Evolutionary conservation across 1,284 basidiomycete species (phyloP), one percentile per base, ranked within the genome.

Genomic region (Microbotryum lychnidis-dioicae): DNA sequence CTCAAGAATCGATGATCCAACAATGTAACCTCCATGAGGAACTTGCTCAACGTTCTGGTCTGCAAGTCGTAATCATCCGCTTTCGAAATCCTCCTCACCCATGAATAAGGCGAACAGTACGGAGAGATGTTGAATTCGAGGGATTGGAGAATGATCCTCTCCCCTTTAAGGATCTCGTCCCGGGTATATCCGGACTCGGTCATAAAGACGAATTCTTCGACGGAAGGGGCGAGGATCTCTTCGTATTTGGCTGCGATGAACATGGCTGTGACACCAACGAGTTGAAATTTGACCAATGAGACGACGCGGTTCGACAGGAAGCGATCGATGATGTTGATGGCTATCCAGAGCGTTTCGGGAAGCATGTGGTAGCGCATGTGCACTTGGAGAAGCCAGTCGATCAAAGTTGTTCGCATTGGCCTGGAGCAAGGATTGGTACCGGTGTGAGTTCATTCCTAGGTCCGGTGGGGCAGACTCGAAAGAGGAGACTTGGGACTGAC

Each of bases 1-100:
- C 90, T 81, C 73, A 99, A 77, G 82, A 99, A 98, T 50, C 89
- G 85, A 73, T 96, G 79, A 75, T 98, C 94, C 63, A 98, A 80
- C 57, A 98, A 80, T 9, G 92, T 96, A 53, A 96, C 89, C 77
- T 99, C 96, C 73, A 93, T 94, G 74, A 98, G 78, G 81, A 97
- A 98, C 77, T 99, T 99, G 80, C 89, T 87, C 60, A 99, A 79
- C 14, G 96, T 99, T 63, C 96, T 81, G 7, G 94, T 98, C 76
- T 97, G 94, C 71, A 98, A 87, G 75, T 98, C 92, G 75, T 98
- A 99, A 77, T 97, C 90, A 78, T 99, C 96, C 31, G 96, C 96
- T 77, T 94, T 97, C 80, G 90, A 94, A 76, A 99, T 98, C 72
- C 87, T 87, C 68, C 96, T 85, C 80, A 98, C 92, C 96, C 96